Conservation (phyloP, 2,329 filamentous ascomycete species). For the Nigrograna mackinnonii region DNA sequence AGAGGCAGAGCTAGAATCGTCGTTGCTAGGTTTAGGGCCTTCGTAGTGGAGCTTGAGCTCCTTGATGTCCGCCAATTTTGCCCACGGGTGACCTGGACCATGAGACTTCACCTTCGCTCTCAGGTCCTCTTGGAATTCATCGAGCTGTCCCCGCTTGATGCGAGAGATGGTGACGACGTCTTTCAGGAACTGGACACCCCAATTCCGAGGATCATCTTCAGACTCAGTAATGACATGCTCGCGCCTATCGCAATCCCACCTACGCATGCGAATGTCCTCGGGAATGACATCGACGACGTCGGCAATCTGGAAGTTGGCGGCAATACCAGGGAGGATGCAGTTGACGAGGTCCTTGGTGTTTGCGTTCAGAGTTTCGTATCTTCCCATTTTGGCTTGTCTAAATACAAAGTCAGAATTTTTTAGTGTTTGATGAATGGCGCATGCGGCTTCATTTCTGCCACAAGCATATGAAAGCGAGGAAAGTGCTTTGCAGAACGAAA, state of each 20-base stretch:
- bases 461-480: too few relatives aligned
- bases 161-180: constrained; percentile 34
- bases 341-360: constrained; percentile 35
- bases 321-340: constrained; percentile 33
- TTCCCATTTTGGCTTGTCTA: constrained; percentile 25
- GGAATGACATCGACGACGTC: constrained; percentile 32
- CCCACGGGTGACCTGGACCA: constrained; percentile 34
- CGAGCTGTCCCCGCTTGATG: constrained; percentile 27
- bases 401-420: too few relatives aligned
- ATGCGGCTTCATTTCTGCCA: too few relatives aligned
- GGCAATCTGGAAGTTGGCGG: constrained; percentile 23
- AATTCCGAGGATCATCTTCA: constrained; percentile 39
- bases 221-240: constrained; percentile 37
- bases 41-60: constrained; percentile 32
- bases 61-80: constrained; percentile 31
- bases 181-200: constrained; percentile 41
- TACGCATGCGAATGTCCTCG: constrained; percentile 40
- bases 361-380: constrained; percentile 34
- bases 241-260: constrained; percentile 37
- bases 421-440: too few relatives aligned
- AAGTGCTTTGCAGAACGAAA: too few relatives aligned
- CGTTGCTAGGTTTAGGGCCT: constrained; percentile 20
- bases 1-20: too few relatives aligned
- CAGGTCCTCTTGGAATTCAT: constrained; percentile 27
- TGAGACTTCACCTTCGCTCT: constrained; percentile 26